Evolutionary conservation across 1,284 basidiomycete species (phyloP).

Genomic region (Puccinia novopanici): DNA sequence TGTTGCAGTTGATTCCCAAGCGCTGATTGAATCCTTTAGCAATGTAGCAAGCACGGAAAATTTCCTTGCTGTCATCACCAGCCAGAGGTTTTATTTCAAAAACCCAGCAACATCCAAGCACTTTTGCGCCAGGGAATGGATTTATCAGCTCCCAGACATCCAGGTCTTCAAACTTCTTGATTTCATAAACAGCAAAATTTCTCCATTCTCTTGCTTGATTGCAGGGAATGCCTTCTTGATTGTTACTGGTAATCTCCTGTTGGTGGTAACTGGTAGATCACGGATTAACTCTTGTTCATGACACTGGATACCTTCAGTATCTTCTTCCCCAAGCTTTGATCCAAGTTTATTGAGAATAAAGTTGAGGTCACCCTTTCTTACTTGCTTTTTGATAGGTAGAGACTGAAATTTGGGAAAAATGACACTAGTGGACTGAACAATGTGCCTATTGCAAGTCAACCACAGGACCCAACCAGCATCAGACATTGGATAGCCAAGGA

Average conservation of each 20-base stretch:
- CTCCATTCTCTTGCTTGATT: no score
- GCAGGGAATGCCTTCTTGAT: no score
- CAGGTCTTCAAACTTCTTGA: not conserved
- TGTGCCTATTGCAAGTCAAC: no score
- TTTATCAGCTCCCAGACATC: not conserved
- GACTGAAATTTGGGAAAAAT: not conserved
- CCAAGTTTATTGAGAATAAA: no score
- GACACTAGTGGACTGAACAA: no score
- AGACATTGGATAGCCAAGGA: not conserved
- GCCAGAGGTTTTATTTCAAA: not conserved
- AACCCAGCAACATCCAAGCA: not conserved
- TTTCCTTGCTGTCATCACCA: not conserved
- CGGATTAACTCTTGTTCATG: no score
- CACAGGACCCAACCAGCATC: not conserved
- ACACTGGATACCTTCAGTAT: no score
- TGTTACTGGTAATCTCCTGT: no score
- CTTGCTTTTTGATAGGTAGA: not conserved
- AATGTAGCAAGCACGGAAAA: not conserved
- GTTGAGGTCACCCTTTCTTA: not conserved
- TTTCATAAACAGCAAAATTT: no score
- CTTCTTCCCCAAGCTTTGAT: no score
- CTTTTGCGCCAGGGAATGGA: not conserved
- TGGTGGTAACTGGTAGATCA: no score
- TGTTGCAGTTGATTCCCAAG: not conserved
- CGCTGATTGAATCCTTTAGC: slow-evolving; percentile 1